Base-by-base conservation (phyloP, 2,329 filamentous ascomycete species). In the Penicillium sp. region DNA sequence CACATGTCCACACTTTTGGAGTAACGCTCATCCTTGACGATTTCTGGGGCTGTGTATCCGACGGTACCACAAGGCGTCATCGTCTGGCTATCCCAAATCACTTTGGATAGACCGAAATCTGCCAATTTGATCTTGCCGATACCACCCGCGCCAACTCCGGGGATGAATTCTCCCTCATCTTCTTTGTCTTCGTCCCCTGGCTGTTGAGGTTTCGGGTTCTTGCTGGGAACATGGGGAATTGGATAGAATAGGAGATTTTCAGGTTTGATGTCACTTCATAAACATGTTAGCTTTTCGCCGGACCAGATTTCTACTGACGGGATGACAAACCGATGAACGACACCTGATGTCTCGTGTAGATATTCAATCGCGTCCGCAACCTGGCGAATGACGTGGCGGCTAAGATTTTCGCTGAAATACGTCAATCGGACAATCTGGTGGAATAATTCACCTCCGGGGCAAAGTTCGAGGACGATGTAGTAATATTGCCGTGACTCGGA, bases 1-100 rank as follows among this genome's bases (percentile, higher is more conserved):
- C 93, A 98, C 93, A 98, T 98, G 65, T 98, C 93, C 40, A 98
- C 93, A 45, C 88, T 94, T 76, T 97, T 98, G 33, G 91, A 97
- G 70, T 98, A 98, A 21, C 90, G 83, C 72, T 98, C 93, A 70
- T 98, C 93, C 72, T 97, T 97, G 67, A 98, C 93, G 55, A 98
- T 98, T 67, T 98, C 93, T 7, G 93, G 93, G 3, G 93, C 93
- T 4, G 93, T 97, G 72, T 98, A 98, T 38, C 93, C 93, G 50
- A 97, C 93, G 0, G 93, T 98, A 51, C 93, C 93, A 68, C 93
- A 98, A n/a, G 93, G 93, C 3, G 93, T 98, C 88, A 96, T 97
- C 9, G 93, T 98, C 66, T 95, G 87, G 60, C 83, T 93, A 62
- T 97, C 93, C 93, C 93, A 98, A 15, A 98, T 88, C 58, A 98